Percentiles rank a stretch among this genome's conserved stretches.
Conservation (phyloP, 129 eudicot genomes). For the Escallonia rubra region DNA sequence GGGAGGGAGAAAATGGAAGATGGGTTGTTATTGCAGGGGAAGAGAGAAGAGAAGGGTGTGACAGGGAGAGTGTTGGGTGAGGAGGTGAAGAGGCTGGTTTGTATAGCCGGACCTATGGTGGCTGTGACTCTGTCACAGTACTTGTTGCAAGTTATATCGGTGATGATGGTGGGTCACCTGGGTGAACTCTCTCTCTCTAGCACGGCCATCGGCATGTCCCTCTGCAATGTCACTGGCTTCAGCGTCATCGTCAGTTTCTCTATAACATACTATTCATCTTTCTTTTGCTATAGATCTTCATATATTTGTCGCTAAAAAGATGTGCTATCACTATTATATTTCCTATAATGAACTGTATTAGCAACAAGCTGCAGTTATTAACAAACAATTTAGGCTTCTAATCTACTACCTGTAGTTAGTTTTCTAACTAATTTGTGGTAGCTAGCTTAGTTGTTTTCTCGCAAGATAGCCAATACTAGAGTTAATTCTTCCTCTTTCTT, state of each 20-base stretch:
- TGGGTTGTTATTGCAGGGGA: constrained; percentile 2
- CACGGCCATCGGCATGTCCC: constrained; percentile 65
- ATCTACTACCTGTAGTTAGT: too few relatives aligned
- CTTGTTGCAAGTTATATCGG: constrained; percentile 44
- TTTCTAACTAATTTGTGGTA: too few relatives aligned
- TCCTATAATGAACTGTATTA: too few relatives aligned
- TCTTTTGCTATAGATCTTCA: too few relatives aligned
- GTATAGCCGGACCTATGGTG: constrained; percentile 74
- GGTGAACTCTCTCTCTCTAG: constrained; percentile 68
- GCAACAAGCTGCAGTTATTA: too few relatives aligned
- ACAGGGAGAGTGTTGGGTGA: constrained; percentile 32
- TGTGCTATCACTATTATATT: too few relatives aligned
- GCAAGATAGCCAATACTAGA: too few relatives aligned
- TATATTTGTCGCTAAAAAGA: too few relatives aligned
- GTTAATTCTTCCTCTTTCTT: too few relatives aligned
- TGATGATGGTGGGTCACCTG: constrained; percentile 78
- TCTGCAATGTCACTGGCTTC: constrained; percentile 67
- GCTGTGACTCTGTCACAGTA: constrained; percentile 51
- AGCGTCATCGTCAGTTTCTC: constrained; percentile 45
- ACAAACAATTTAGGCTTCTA: too few relatives aligned
- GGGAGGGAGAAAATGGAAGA: constrained; percentile 18
- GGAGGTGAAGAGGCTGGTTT: constrained; percentile 48
- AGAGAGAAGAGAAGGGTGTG: constrained; percentile 6
- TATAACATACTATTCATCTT: too few relatives aligned
- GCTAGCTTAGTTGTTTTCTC: too few relatives aligned